Percentiles rank a stretch among this genome's conserved stretches.
phyloP scores from a whole-genome alignment of 2,329 filamentous ascomycete genomes.

The Fusarium odoratissimum region DNA sequence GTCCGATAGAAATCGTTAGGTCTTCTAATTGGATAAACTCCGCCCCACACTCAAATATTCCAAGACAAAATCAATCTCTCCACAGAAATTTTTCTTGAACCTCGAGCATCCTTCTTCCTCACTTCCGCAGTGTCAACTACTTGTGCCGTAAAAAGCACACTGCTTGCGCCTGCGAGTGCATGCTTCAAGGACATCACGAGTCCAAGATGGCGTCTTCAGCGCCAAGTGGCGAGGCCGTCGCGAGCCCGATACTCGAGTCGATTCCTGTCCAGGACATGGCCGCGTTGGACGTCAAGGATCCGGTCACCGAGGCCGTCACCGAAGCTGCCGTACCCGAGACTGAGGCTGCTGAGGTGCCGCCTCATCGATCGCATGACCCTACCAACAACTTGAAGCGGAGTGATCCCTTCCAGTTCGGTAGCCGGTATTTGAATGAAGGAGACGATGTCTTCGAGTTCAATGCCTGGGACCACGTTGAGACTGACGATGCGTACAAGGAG shows the following conservation, averaged over 20 bases:
- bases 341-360: conserved; percentile 53
- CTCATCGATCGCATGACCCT: conserved; percentile 78
- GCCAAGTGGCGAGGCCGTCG: conserved; percentile 40
- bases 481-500: conserved; percentile 86
- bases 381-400: conserved; percentile 82
- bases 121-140: conserved; percentile 31
- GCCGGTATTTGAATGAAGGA: conserved; percentile 82
- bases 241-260: conserved; percentile 30
- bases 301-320: conserved; percentile 31
- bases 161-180: conserved; percentile 41
- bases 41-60: conserved; percentile 29
- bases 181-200: conserved; percentile 32
- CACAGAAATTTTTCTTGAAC: conserved; percentile 38
- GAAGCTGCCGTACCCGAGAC: conserved; percentile 26
- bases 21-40: background rate
- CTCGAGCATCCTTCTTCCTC: conserved; percentile 34
- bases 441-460: conserved; percentile 98
- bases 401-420: conserved; percentile 96
- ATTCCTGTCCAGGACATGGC: conserved; percentile 42
- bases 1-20: background rate
- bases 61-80: conserved; percentile 41
- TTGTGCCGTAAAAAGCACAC: conserved; percentile 33
- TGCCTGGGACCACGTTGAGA: conserved; percentile 98
- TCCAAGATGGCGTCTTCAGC: conserved; percentile 42
- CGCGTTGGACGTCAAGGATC: conserved; percentile 44